Evolutionary conservation across 78 protist genomes (phyloP).

Genomic region (Acrasis kona): DNA sequence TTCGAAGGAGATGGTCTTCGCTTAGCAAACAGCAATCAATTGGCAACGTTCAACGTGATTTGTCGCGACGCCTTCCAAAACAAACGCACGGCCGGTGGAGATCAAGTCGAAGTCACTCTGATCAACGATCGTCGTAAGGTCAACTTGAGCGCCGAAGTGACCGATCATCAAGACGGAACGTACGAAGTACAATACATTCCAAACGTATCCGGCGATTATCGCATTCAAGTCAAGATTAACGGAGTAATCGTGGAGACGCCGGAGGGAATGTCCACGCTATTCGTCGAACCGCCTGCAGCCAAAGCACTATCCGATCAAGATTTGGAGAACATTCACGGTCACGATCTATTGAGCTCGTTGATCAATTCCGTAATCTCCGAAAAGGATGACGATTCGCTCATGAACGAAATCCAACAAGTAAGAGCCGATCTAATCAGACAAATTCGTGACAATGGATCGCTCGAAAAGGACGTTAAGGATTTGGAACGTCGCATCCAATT

Average conservation of each 20-base stretch:
- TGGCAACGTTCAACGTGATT: background rate
- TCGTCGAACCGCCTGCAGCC: background rate
- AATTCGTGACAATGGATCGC: conserved; percentile 41
- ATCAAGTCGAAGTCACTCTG: background rate
- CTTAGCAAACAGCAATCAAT: background rate
- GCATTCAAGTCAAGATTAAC: background rate
- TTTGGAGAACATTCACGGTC: background rate
- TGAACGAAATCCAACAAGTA: conserved; percentile 23
- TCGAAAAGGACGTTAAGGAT: conserved; percentile 56
- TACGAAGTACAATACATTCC: background rate
- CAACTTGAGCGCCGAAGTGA: background rate
- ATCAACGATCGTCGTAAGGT: background rate
- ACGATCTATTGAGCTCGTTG: background rate
- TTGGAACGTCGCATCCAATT: conserved; percentile 65
- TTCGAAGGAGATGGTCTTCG: background rate
- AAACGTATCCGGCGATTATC: background rate
- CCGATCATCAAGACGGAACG: background rate
- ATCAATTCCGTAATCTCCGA: background rate
- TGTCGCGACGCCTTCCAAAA: background rate
- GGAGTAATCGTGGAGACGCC: too few relatives aligned
- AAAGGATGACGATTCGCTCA: background rate
- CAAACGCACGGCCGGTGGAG: background rate
- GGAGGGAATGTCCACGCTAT: too few relatives aligned
- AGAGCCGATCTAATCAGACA: conserved; percentile 45
- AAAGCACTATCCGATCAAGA: background rate